A percentile compares a stretch with the other conserved stretches of the same genome.
phyloP scores from a whole-genome alignment of 192 early-diverging fungal species.

The Backusella tarrabulga region DNA sequence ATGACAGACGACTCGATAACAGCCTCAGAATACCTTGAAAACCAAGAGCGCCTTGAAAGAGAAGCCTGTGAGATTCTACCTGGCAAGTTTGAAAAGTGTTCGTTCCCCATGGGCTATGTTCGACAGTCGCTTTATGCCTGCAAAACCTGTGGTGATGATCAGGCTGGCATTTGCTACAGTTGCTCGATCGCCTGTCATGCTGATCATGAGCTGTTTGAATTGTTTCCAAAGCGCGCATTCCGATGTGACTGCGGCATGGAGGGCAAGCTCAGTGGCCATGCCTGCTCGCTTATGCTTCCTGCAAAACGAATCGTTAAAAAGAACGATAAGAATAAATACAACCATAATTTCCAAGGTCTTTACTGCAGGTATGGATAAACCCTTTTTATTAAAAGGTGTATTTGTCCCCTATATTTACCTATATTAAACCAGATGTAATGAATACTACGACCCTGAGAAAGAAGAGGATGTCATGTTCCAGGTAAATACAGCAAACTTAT shows the following conservation, averaged over 20 bases:
- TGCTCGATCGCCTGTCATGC: slow-evolving; percentile 78
- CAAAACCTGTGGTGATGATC: slow-evolving; percentile 60
- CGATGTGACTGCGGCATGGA: slow-evolving; percentile 87
- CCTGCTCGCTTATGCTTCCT: slow-evolving; percentile 40
- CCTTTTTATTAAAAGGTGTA: neutral
- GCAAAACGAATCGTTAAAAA: slow-evolving; percentile 31
- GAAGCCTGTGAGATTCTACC: slow-evolving; percentile 59
- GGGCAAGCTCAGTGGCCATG: slow-evolving; percentile 36
- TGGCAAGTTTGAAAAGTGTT: slow-evolving; percentile 74
- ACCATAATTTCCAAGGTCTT: slow-evolving; percentile 77
- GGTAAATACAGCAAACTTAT: neutral
- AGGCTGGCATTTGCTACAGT: slow-evolving; percentile 71
- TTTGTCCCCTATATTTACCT: no score
- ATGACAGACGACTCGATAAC: slow-evolving; percentile 31
- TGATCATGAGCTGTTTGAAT: slow-evolving; percentile 79
- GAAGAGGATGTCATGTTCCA: slow-evolving; percentile 75
- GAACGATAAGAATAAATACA: slow-evolving; percentile 77
- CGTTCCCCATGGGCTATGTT: slow-evolving; percentile 70
- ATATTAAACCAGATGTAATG: slow-evolving; percentile 52
- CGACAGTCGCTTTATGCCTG: slow-evolving; percentile 83
- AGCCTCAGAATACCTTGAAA: slow-evolving; percentile 38
- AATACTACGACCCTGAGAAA: slow-evolving; percentile 66
- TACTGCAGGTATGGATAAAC: slow-evolving; percentile 69
- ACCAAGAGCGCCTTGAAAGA: slow-evolving; percentile 36
- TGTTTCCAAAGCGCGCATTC: slow-evolving; percentile 83